Percentiles rank a stretch among this genome's conserved stretches.
phyloP scores from a whole-genome alignment of 129 eudicot species.

The Chrysanthemum lavandulifolium region DNA sequence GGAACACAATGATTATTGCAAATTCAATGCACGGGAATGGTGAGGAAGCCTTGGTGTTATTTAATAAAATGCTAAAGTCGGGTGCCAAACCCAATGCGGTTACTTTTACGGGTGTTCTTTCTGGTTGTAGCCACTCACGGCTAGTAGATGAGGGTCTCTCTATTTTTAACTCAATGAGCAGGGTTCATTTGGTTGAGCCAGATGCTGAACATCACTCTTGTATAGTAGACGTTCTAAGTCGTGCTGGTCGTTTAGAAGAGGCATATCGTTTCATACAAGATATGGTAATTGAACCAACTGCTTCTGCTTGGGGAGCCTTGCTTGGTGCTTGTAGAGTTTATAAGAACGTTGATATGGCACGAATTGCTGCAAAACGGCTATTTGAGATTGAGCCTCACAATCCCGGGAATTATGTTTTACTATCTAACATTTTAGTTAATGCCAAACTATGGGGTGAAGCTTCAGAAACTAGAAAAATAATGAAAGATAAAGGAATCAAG shows the following conservation, averaged over 20 bases:
- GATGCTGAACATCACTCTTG: conserved; percentile 79
- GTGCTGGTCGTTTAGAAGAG: conserved; percentile 68
- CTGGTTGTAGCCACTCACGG: conserved; percentile 81
- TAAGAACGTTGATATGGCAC: conserved; percentile 69
- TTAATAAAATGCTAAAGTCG: conserved; percentile 44
- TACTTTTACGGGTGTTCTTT: conserved; percentile 71
- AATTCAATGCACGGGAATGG: conserved; percentile 80
- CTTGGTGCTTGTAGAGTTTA: conserved; percentile 78
- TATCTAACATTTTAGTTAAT: conserved; percentile 64
- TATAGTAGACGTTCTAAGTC: conserved; percentile 69
- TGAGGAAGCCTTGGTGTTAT: conserved; percentile 50
- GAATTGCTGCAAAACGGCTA: conserved; percentile 63
- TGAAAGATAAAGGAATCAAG: conserved; percentile 71
- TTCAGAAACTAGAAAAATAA: conserved; percentile 52
- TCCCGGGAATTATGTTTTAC: conserved; percentile 68
- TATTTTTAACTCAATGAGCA: conserved; percentile 54
- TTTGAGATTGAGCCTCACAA: conserved; percentile 82
- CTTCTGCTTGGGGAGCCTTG: conserved; percentile 85
- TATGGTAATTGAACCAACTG: conserved; percentile 64
- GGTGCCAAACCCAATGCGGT: conserved; percentile 61
- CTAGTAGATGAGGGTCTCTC: conserved; percentile 70
- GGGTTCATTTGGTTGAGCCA: conserved; percentile 57
- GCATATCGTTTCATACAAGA: conserved; percentile 63
- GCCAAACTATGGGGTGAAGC: conserved; percentile 84
- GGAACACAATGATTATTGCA: conserved; percentile 74